These are phyloP conservation scores for Colletotrichum euphorbiae DNA, from an alignment of 2,329 filamentous ascomycete species.

Conservation along the genomic window DNA sequence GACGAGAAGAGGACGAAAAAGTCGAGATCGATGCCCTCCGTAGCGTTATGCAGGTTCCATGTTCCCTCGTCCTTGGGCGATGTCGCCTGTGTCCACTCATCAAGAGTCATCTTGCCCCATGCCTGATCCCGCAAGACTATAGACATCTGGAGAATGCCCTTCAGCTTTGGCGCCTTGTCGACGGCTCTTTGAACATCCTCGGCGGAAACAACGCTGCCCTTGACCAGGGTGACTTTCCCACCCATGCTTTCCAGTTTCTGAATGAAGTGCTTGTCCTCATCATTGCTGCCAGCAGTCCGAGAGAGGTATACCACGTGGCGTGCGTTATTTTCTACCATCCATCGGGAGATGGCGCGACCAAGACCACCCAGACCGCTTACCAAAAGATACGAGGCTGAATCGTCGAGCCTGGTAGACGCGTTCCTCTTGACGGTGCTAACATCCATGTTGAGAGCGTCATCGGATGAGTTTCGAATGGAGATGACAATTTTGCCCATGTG, in stretches of 20 bases:
- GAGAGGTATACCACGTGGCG: conserved; percentile 44
- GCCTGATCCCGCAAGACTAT: conserved; percentile 48
- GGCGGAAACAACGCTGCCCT: conserved; percentile 47
- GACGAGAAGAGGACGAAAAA: conserved; percentile 55
- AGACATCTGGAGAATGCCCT: conserved; percentile 54
- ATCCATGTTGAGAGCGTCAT: conserved; percentile 7
- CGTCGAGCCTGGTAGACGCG: neutral
- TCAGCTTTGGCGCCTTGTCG: conserved; percentile 45
- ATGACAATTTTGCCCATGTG: conserved; percentile 60
- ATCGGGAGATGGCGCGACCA: conserved; percentile 44
- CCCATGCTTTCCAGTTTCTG: conserved; percentile 44
- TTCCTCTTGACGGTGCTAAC: neutral
- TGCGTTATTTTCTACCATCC: conserved; percentile 47
- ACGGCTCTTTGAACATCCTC: conserved; percentile 45
- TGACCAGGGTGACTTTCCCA: conserved; percentile 43
- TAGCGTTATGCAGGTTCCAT: conserved; percentile 54
- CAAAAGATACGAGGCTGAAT: conserved; percentile 48
- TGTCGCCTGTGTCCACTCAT: conserved; percentile 50
- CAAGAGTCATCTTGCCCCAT: conserved; percentile 51
- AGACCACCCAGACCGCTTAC: conserved; percentile 49
- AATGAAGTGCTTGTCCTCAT: conserved; percentile 38
- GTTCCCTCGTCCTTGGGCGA: conserved; percentile 55
- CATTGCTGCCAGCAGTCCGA: conserved; percentile 38
- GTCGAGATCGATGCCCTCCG: conserved; percentile 42
- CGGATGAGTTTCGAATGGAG: conserved; percentile 37